Percentiles rank a stretch among this genome's conserved stretches.
Conservation (phyloP, 768 basidiomycete genomes). For the Russula abietina region DNA sequence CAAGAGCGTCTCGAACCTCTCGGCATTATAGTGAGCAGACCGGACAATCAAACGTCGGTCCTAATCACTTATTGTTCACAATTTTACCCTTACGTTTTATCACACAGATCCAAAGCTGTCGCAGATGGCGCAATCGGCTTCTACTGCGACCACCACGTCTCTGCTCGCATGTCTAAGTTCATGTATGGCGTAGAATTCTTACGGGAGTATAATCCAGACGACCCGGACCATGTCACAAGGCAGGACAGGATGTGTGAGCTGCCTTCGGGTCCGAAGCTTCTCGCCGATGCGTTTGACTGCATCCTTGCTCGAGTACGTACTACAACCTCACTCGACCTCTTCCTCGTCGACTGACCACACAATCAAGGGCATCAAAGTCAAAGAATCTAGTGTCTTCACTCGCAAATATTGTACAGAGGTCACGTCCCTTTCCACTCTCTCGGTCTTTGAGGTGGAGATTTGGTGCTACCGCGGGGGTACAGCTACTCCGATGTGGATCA, state of each 20-base stretch:
- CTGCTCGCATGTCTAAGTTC: constrained; percentile 69
- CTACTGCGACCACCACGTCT: constrained; percentile 80
- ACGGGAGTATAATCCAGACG: constrained; percentile 56
- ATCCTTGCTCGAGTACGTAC: constrained; percentile 59
- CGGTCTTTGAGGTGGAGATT: constrained; percentile 77
- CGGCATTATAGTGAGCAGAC: constrained; percentile 60
- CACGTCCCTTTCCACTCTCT: constrained; percentile 66
- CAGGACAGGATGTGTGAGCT: constrained; percentile 64
- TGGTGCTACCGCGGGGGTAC: constrained; percentile 82
- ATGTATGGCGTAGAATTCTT: constrained; percentile 82
- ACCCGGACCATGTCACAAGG: constrained; percentile 60
- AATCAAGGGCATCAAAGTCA: constrained; percentile 60
- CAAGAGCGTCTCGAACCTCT: constrained; percentile 58
- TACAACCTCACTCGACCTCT: background rate
- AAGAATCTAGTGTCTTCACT: constrained; percentile 75
- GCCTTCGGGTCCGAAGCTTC: constrained; percentile 69
- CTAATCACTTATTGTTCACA: background rate
- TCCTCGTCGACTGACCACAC: constrained; percentile 5
- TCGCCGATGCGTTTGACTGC: constrained; percentile 79
- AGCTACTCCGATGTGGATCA: constrained; percentile 66
- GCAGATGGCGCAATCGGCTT: constrained; percentile 81
- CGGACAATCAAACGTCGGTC: constrained; percentile 69
- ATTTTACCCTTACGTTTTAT: constrained; percentile 6
- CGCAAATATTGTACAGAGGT: constrained; percentile 80
- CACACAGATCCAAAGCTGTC: constrained; percentile 69